A percentile compares a stretch with the other conserved stretches of the same genome.
Conservation (phyloP, 768 basidiomycete species). For the Sporobolomyces roseus region DNA sequence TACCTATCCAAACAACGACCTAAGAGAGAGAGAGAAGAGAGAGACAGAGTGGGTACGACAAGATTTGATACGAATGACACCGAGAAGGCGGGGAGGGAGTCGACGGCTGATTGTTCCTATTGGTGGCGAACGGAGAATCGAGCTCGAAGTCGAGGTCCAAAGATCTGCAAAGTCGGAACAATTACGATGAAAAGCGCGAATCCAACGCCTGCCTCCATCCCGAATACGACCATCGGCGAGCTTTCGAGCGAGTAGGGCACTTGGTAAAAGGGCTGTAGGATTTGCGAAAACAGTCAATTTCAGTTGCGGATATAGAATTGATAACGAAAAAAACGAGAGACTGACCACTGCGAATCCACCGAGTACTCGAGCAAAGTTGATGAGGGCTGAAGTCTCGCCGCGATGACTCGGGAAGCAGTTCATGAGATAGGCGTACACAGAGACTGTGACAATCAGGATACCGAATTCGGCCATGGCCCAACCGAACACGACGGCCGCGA, state of each 20-base stretch:
- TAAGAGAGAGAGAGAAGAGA: no score
- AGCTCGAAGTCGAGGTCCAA: constrained; percentile 51
- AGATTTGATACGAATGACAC: not conserved
- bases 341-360: constrained; percentile 12
- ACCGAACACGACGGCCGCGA: constrained; percentile 57
- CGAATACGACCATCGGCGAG: constrained; percentile 17
- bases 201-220: constrained; percentile 50
- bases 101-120: no score
- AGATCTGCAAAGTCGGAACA: constrained; percentile 57
- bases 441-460: constrained; percentile 61
- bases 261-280: constrained; percentile 23
- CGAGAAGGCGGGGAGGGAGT: not conserved
- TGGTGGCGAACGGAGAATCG: constrained; percentile 28
- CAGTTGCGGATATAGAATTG: no score
- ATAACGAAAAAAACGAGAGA: not conserved
- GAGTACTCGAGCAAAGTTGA: constrained; percentile 51
- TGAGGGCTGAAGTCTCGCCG: constrained; percentile 63
- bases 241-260: not conserved
- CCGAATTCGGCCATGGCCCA: constrained; percentile 58
- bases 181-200: constrained; percentile 56
- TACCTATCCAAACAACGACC: no score
- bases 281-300: no score
- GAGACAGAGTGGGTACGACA: not conserved
- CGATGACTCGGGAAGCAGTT: constrained; percentile 45
- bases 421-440: constrained; percentile 55